Evolutionary conservation across 805 yeast species (phyloP), one percentile per base, ranked within the genome.

Genomic region (Jamesozyma piceae): DNA sequence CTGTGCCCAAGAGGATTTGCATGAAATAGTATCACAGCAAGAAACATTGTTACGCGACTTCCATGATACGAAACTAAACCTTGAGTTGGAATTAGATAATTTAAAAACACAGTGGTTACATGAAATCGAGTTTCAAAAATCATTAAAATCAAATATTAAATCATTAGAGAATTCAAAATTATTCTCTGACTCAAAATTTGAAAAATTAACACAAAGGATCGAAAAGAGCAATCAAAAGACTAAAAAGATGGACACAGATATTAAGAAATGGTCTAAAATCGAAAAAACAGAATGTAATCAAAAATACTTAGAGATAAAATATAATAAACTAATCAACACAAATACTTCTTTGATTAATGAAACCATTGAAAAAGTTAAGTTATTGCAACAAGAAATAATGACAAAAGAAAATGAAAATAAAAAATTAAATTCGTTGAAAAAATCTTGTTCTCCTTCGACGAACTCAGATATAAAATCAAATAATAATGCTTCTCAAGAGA

Each of bases 1-100:
- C 4, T 57, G 61, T 41, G 53, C 63, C 1, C 65, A 60, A 41
- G 64, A 60, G 42, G 64, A 60, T 42, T 40, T 60, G 43, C 66
- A 60, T 42, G 59, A 58, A n/a, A 59, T 60, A 3, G 43, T 60
- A 10, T 46, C 51, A 14, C 62, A 58, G 35, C 57, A 57, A 34
- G 29, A 51, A 3, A 49, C 54, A 5, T 33, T 52, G 3, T 43
- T 54, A 19, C 54, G 55, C 33, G 63, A 61, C 42, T 62, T 60
- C 40, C 49, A 51, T 35, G 64, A 58, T 30, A 49, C 59, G 1
- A 54, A 54, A 41, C n/a, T 50, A 31, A 57, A 56, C 37, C 39
- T 60, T 34, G 49, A 52, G 35, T 39, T 55, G 31, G 63, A 59
- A 42, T 39, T 60, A 14, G 61, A 57, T 27, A 57, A 58, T 36